phyloP scores from a whole-genome alignment of 202 grass and related monocot species.

The Schoenoplectus triqueter region DNA sequence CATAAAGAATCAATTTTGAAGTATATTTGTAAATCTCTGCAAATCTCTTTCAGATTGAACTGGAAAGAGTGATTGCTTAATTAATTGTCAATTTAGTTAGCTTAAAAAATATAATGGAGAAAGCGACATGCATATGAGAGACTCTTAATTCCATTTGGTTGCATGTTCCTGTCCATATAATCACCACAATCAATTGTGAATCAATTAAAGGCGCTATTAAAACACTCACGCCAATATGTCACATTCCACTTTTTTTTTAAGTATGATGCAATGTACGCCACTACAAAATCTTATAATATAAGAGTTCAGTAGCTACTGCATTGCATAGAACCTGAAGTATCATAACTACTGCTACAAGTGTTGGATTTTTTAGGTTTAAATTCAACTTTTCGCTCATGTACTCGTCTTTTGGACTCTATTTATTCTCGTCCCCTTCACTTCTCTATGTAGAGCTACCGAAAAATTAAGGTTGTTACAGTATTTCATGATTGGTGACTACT shows the following conservation, averaged over 20 bases:
- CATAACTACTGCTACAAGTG: not conserved
- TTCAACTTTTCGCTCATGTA: not conserved
- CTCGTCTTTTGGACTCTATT: too few relatives aligned
- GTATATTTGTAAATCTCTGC: not conserved
- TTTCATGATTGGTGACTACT: too few relatives aligned
- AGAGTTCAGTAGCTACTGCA: not conserved
- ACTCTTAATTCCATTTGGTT: constrained; percentile 43
- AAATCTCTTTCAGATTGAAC: constrained; percentile 29
- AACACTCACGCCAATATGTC: constrained; percentile 30
- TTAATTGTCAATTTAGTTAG: constrained; percentile 31
- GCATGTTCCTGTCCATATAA: constrained; percentile 40
- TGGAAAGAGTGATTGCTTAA: constrained; percentile 30
- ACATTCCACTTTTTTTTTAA: not conserved
- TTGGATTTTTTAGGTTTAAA: not conserved
- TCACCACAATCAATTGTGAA: constrained; percentile 35
- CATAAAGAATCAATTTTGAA: not conserved
- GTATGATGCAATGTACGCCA: not conserved
- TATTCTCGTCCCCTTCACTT: too few relatives aligned
- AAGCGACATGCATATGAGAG: constrained; percentile 41
- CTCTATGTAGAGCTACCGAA: too few relatives aligned
- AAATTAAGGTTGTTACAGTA: too few relatives aligned
- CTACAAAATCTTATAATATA: constrained; percentile 14
- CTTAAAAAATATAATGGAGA: constrained; percentile 39
- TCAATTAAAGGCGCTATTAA: constrained; percentile 24
- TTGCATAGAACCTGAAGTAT: not conserved